Evolutionary conservation across 1,139 yeast species (phyloP).

Genomic region (Casaregolazyma lundiana): DNA sequence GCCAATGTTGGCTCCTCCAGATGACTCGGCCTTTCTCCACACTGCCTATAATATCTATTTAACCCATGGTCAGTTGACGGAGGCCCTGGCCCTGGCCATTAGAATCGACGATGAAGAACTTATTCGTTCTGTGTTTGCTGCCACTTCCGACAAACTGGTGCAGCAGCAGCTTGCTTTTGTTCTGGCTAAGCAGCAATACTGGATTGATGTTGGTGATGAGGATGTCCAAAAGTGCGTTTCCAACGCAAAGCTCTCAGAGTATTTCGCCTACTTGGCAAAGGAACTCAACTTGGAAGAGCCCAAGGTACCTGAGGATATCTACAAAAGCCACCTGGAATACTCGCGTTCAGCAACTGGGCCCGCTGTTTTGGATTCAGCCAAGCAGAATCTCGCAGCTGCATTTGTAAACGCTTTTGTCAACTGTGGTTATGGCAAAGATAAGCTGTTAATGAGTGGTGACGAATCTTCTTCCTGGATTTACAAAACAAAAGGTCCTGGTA

Average conservation of each 20-base stretch:
- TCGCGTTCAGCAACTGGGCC: constrained; percentile 58
- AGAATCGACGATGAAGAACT: constrained; percentile 78
- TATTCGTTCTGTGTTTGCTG: constrained; percentile 72
- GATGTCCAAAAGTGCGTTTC: constrained; percentile 84
- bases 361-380: constrained; percentile 80
- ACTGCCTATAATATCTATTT: constrained; percentile 90
- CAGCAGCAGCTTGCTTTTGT: constrained; percentile 91
- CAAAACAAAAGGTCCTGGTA: constrained; percentile 88
- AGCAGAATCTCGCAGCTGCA: constrained; percentile 91
- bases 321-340: constrained; percentile 82
- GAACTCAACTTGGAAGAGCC: constrained; percentile 88
- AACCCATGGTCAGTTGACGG: constrained; percentile 74
- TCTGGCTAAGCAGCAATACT: constrained; percentile 80
- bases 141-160: constrained; percentile 62
- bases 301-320: constrained; percentile 91
- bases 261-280: constrained; percentile 72
- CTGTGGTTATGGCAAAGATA: constrained; percentile 86
- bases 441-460: constrained; percentile 58
- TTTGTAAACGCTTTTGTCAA: constrained; percentile 91
- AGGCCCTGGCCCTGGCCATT: constrained; percentile 85
- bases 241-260: constrained; percentile 72
- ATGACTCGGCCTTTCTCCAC: constrained; percentile 76
- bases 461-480: constrained; percentile 81
- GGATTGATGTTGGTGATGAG: constrained; percentile 65
- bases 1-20: constrained; percentile 92